These are phyloP conservation scores for Zanthoxylum bungeanum DNA, from an alignment of 345 rosid species.

Conservation along the genomic window DNA sequence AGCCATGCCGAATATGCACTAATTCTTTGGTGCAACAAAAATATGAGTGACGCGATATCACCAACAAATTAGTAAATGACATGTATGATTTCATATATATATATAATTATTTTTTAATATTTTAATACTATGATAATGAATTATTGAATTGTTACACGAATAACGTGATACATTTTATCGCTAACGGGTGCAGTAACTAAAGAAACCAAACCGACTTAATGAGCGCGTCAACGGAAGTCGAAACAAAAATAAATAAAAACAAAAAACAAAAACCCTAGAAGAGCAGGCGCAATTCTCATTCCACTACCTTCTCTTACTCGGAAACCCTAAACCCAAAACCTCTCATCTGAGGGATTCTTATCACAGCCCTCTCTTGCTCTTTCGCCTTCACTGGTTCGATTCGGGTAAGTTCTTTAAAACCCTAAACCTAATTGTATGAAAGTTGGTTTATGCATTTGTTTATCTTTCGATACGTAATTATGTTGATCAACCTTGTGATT, in stretches of 20 bases:
- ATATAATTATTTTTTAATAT: too few species aligned
- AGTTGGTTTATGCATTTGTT: neutral
- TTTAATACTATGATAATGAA: too few species aligned
- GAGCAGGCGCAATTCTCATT: neutral
- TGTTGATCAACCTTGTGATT: neutral
- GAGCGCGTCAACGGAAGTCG: neutral
- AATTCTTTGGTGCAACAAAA: too few species aligned
- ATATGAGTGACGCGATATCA: too few species aligned
- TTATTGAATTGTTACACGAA: too few species aligned
- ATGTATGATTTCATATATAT: too few species aligned
- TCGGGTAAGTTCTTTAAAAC: slow-evolving; percentile 2
- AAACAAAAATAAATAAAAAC: neutral
- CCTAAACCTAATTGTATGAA: neutral
- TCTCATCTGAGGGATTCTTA: neutral
- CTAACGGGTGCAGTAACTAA: neutral
- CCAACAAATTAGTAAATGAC: too few species aligned
- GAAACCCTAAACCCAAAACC: neutral
- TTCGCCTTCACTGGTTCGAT: neutral
- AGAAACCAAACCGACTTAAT: neutral
- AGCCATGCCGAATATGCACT: too few species aligned
- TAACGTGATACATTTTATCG: too few species aligned
- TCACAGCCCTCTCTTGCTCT: too few species aligned
- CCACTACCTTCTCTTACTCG: neutral
- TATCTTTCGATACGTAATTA: neutral
- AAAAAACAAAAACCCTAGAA: slow-evolving; percentile 9